Percentiles rank a stretch among this genome's conserved stretches.
These are phyloP conservation scores for Barnettozyma sucrosica DNA, from an alignment of 805 yeast species.

Conservation along the genomic window DNA sequence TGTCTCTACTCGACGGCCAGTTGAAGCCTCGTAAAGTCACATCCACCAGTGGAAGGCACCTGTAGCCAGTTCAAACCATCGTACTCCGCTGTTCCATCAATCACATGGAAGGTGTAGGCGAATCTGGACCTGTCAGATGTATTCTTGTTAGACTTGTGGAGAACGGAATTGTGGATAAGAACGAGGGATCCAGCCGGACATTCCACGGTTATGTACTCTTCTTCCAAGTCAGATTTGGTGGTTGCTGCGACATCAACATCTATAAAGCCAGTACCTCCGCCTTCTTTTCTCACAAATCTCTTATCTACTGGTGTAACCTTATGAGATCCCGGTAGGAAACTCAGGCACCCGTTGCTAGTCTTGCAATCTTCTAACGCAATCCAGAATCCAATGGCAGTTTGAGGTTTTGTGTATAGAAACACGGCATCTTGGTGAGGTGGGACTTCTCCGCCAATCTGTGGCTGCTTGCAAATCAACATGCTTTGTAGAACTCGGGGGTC, in stretches of 20 bases:
- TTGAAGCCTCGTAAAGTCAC: constrained; percentile 46
- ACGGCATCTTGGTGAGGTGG: constrained; percentile 76
- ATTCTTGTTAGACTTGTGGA: constrained; percentile 68
- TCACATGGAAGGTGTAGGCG: constrained; percentile 76
- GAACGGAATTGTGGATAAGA: constrained; percentile 62
- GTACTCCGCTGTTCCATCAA: constrained; percentile 59
- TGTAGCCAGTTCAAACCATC: constrained; percentile 74
- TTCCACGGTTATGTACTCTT: constrained; percentile 44
- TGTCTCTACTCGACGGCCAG: not conserved
- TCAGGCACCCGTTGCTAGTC: constrained; percentile 58
- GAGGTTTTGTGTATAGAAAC: constrained; percentile 67
- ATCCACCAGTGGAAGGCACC: constrained; percentile 65
- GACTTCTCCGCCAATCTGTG: constrained; percentile 65
- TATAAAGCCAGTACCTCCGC: constrained; percentile 54
- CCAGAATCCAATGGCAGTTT: constrained; percentile 74
- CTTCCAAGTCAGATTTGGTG: constrained; percentile 21
- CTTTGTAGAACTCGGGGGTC: constrained; percentile 74
- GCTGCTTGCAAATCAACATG: constrained; percentile 77
- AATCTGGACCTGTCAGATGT: constrained; percentile 49
- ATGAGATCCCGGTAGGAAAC: constrained; percentile 69
- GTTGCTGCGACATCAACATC: constrained; percentile 26
- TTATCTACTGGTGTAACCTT: constrained; percentile 47
- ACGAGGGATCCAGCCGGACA: constrained; percentile 72
- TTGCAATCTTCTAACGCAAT: constrained; percentile 74
- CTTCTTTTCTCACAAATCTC: constrained; percentile 54